Base-by-base conservation (phyloP, 371 early-diverging fungal genomes). In the Saksenaea vasiformis region DNA sequence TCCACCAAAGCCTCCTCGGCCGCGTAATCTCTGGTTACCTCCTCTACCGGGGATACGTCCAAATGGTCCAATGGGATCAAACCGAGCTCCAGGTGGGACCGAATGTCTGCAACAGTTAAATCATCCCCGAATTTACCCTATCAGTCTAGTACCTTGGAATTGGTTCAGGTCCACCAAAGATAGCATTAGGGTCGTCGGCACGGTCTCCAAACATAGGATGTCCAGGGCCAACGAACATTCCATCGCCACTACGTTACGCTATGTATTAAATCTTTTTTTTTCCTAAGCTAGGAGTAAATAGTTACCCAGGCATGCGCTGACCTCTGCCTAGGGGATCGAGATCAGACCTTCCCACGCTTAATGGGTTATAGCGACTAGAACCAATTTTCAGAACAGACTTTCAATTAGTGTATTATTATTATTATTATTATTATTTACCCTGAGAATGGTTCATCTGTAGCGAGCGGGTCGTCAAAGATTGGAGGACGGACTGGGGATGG, bases 81-180 rank as follows among this genome's bases (percentile, higher is more conserved):
- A 97, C 22, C 96, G 85, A 5, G 97, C 97, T 13, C 95, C 95
- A n/a, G 93, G 93, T 2, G 97, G 97, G 7, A 95, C 95, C 19
- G 93, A 85, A 15, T 90, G 93, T 65, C 87, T 81, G 58, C 0
- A 56, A 36, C 22, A 54, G 38, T 56, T 53, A 38, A 60, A 51
- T 31, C 10, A 0, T 38, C 37, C 28, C 39, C 17, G 5, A 66
- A 53, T 13, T 13, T 55, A 1, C 56, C 11, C 38, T 28, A 43
- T 41, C 3, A n/a, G 22, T 31, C 15, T 47, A 34, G 62, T 75
- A 80, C 80, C 79, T 71, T 66, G 87, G 87, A 13, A 84, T 68
- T 0, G 74, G 78, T 37, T 81, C 79, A 24, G 82, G 83, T 17
- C 84, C 84, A 38, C 83, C 84, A 64, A 73, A 80, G 43, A 83